Base-by-base conservation (phyloP, 768 basidiomycete genomes). In the Suillus bovinus region DNA sequence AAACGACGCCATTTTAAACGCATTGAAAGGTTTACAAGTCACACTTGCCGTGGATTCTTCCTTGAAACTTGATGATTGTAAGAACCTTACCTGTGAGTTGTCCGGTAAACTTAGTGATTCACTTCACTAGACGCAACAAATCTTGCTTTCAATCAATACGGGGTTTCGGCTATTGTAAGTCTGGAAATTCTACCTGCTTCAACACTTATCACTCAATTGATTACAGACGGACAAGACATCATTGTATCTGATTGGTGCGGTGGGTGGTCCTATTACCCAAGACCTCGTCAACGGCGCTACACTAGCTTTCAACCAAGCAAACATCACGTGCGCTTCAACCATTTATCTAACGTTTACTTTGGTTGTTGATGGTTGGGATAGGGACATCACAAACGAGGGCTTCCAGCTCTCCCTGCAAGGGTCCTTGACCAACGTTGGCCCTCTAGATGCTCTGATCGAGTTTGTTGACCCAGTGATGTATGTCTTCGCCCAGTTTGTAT, bases 241-340 rank as follows among this genome's bases (percentile, higher is more conserved):
- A 0, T 73, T 91, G 29, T 89, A 83, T 73, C 79, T 90, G 56
- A 86, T 90, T 44, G 87, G 88, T n/a, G 87, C 84, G 4, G 86
- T 90, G 34, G 86, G 88, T 46, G 85, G 81, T 20, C 87, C 89
- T 16, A 76, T 87, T 33, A 82, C 86, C 3, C 89, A 90, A 71
- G 77, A 80, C 66, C 79, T 91, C 17, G 88, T 91, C 29, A 81
- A 86, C 53, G 78, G 77, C 22, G 79, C 89, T 0, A 64, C 77
- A 6, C 70, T 91, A 55, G 74, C 77, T 9, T 90, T 90, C 70
- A 78, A 69, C 34, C 76, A 79, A 50, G 89, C 85, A 3, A 83
- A 85, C 60, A 86, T 91, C 67, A 84, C 81, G 82, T 83, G 69
- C 4, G 79, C 58, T 27, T 24, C 9, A 27, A 14, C 27, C 20